Conservation (phyloP, 768 basidiomycete species). For the Russula ochroleuca region DNA sequence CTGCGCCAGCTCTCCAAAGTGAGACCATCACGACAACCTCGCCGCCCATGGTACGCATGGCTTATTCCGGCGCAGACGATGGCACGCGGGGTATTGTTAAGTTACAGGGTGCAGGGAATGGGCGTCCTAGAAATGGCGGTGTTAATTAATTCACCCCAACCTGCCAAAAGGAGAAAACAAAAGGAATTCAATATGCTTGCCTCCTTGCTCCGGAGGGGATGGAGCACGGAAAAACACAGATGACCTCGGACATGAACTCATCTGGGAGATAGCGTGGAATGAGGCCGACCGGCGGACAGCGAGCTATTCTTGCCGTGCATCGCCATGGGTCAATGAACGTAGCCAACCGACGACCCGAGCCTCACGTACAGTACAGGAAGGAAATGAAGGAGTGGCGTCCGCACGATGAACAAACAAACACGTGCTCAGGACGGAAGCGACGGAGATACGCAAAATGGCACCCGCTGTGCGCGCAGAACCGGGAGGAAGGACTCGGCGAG, state of each 20-base stretch:
- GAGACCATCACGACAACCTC: not conserved
- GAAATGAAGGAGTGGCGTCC: not conserved
- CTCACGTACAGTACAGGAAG: constrained; percentile 3
- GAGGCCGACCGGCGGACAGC: not conserved
- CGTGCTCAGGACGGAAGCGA: constrained; percentile 1
- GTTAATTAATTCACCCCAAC: constrained; percentile 2
- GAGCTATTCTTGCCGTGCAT: not conserved
- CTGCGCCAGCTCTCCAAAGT: not conserved
- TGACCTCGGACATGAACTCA: constrained; percentile 22
- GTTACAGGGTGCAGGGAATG: constrained; percentile 1
- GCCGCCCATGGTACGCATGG: not conserved
- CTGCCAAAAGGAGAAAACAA: not conserved
- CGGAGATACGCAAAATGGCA: not conserved
- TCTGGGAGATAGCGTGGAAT: constrained; percentile 12
- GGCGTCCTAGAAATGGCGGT: constrained; percentile 6
- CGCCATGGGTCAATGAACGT: not conserved
- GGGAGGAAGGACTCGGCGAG: constrained; percentile 2
- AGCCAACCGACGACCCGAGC: not conserved
- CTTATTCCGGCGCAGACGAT: not conserved
- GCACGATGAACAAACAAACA: constrained; percentile 1
- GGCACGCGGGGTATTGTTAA: not conserved
- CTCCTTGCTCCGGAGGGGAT: not conserved
- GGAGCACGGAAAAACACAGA: not conserved
- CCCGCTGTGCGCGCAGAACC: not conserved
- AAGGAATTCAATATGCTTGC: not conserved